These are phyloP conservation scores for Zoysia japonica DNA, from an alignment of 176 grass and related monocot species.

Conservation along the genomic window DNA sequence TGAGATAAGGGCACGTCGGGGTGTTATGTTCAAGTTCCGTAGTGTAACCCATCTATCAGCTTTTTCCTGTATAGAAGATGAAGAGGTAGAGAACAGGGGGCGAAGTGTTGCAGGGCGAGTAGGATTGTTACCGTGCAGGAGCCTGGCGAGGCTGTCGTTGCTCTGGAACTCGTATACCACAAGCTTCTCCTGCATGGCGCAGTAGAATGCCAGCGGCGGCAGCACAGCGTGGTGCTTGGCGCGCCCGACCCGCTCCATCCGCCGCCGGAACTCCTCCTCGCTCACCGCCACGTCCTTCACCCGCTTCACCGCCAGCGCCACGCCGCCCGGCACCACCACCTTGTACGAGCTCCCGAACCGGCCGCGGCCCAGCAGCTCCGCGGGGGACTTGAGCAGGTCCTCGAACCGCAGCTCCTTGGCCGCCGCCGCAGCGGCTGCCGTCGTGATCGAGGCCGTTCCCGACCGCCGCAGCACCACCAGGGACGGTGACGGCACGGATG, in stretches of 20 bases:
- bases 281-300: constrained; percentile 48
- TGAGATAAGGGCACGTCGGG: background rate
- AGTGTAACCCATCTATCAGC: background rate
- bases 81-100: background rate
- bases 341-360: constrained; percentile 71
- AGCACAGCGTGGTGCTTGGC: constrained; percentile 55
- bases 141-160: constrained; percentile 56
- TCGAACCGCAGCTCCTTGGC: constrained; percentile 57
- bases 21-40: background rate
- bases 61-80: background rate
- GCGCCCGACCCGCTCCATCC: constrained; percentile 52
- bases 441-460: constrained; percentile 38
- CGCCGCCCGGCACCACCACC: constrained; percentile 49
- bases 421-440: background rate
- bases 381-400: constrained; percentile 68
- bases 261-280: constrained; percentile 46
- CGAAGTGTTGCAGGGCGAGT: background rate
- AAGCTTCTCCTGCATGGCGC: constrained; percentile 70
- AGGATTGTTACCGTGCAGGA: constrained; percentile 50
- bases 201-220: constrained; percentile 62
- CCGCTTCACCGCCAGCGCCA: constrained; percentile 66
- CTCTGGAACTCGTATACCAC: constrained; percentile 68
- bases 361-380: constrained; percentile 69
- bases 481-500: constrained; percentile 14
- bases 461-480: constrained; percentile 43